These are phyloP conservation scores for Colletotrichum salicis DNA, from an alignment of 2,329 filamentous ascomycete species.

Conservation along the genomic window DNA sequence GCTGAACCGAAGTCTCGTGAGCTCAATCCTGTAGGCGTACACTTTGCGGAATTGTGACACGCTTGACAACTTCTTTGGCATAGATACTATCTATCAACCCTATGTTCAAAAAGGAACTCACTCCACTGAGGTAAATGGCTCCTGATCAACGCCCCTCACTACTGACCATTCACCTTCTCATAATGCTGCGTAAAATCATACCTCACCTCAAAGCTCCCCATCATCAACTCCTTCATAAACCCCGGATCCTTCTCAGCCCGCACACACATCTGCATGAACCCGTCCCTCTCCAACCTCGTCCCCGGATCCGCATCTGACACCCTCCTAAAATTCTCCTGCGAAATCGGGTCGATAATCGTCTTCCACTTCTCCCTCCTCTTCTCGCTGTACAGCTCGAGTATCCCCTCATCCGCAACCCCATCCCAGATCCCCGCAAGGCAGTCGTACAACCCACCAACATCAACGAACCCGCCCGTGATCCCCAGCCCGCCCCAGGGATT, in stretches of 20 bases:
- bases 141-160: not conserved
- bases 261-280: slow-evolving; percentile 51
- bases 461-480: slow-evolving; percentile 72
- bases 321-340: slow-evolving; percentile 55
- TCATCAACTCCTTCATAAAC: slow-evolving; percentile 47
- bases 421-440: slow-evolving; percentile 62
- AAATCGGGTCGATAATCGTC: slow-evolving; percentile 55
- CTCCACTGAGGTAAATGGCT: not conserved
- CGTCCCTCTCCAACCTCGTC: slow-evolving; percentile 42
- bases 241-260: slow-evolving; percentile 47
- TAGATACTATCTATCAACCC: not conserved
- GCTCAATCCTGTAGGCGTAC: not conserved
- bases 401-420: slow-evolving; percentile 53
- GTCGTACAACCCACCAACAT: slow-evolving; percentile 70
- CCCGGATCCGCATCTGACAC: slow-evolving; percentile 53
- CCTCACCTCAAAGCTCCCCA: slow-evolving; percentile 49
- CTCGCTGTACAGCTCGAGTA: slow-evolving; percentile 57
- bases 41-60: not conserved
- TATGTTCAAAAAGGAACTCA: not conserved
- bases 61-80: fast-evolving
- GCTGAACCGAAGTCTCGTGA: not conserved
- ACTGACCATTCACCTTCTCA: slow-evolving; percentile 33
- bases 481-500: slow-evolving; percentile 69
- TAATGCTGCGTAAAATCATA: slow-evolving; percentile 60
- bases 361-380: slow-evolving; percentile 58